Percentiles rank a stretch among this genome's conserved stretches.
These are phyloP conservation scores for Phyllosticta citriasiana DNA, from an alignment of 2,329 filamentous ascomycete genomes.

Conservation along the genomic window DNA sequence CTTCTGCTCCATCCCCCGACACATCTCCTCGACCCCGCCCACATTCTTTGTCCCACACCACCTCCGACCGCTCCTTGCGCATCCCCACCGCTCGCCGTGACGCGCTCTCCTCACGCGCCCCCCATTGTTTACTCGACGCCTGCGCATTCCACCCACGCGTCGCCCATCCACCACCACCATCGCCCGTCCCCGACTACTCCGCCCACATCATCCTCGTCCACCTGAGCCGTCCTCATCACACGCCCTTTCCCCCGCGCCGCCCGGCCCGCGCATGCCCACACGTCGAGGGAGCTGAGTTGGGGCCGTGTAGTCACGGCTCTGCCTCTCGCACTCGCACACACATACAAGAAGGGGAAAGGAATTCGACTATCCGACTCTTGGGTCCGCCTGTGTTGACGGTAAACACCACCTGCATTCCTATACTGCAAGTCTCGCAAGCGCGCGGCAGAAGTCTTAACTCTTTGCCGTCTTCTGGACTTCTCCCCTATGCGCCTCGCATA, in stretches of 20 bases:
- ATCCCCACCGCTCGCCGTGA: not conserved
- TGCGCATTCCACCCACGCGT: conserved; percentile 8
- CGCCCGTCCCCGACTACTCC: conserved; percentile 3
- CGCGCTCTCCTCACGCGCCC: conserved; percentile 4
- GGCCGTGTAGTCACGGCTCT: conserved; percentile 8
- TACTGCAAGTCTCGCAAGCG: conserved; percentile 4
- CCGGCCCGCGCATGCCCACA: conserved; percentile 6
- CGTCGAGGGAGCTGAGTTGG: conserved; percentile 8
- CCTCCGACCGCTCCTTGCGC: not conserved
- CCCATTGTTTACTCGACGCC: conserved; percentile 10
- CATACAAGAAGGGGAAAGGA: conserved; percentile 3
- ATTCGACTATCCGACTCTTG: conserved; percentile 8
- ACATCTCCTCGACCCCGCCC: not conserved
- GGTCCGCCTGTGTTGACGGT: conserved; percentile 6
- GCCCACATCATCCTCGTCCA: conserved; percentile 5
- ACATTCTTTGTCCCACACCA: conserved; percentile 6
- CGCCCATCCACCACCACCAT: conserved; percentile 2
- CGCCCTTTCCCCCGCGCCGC: conserved; percentile 1
- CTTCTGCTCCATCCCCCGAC: not conserved
- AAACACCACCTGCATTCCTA: conserved; percentile 11
- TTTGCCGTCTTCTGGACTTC: conserved; percentile 6
- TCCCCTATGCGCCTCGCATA: conserved; percentile 7
- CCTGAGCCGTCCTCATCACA: conserved; percentile 1
- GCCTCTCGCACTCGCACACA: not conserved
- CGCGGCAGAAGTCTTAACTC: conserved; percentile 9